phyloP scores from a whole-genome alignment of 352 stramenopile genomes.

The Peronospora destructor region DNA sequence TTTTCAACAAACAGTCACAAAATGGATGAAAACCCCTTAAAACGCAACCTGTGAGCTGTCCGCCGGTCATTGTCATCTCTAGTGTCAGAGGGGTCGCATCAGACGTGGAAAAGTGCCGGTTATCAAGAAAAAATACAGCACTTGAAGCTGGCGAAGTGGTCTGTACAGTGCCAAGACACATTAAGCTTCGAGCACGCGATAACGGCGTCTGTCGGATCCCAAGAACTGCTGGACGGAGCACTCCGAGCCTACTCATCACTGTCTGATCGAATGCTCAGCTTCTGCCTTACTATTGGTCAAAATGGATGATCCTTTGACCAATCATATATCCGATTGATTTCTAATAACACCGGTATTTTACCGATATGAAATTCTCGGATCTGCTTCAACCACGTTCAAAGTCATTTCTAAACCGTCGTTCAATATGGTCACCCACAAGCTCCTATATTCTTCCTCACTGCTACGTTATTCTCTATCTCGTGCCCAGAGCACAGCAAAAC shows the following conservation, averaged over 20 bases:
- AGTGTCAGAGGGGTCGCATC: conserved; percentile 14
- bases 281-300: conserved; percentile 7
- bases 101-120: conserved; percentile 33
- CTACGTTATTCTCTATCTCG: conserved; percentile 7
- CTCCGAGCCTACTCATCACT: conserved; percentile 10
- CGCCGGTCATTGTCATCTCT: conserved; percentile 30
- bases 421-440: conserved; percentile 18
- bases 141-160: conserved; percentile 3
- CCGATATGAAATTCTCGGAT: background rate
- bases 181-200: background rate
- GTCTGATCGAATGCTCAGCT: conserved; percentile 3
- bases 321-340: background rate
- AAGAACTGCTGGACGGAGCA: conserved; percentile 11
- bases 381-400: too few species aligned
- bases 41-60: conserved; percentile 31
- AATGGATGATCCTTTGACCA: background rate
- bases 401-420: conserved; percentile 9
- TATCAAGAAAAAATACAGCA: conserved; percentile 17
- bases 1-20: background rate
- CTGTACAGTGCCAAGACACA: conserved; percentile 5
- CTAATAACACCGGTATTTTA: background rate
- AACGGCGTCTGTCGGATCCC: conserved; percentile 1
- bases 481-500: conserved; percentile 16
- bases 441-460: conserved; percentile 1
- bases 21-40: background rate